Conservation (phyloP, 139 green algal species). For the Chlorella sp. region DNA sequence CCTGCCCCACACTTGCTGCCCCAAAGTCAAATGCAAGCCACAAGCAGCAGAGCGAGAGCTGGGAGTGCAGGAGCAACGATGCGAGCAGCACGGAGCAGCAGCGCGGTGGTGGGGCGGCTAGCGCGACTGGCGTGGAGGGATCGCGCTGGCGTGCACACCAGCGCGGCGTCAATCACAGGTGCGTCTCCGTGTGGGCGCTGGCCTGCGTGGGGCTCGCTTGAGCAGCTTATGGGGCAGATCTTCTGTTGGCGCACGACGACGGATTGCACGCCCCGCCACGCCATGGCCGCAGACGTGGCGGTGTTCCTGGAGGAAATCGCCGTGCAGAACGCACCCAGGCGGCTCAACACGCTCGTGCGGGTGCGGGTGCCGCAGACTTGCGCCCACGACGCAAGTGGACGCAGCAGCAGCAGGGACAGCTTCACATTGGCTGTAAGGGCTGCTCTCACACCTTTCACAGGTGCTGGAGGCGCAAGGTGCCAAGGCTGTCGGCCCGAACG, state of each 20-base stretch:
- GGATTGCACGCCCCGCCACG: neutral
- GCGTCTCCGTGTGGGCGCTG: too few species aligned
- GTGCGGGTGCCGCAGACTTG: constrained; percentile 5
- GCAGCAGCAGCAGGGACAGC: too few species aligned
- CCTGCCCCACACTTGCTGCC: too few species aligned
- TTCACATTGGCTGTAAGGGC: too few species aligned
- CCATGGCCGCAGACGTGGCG: constrained; percentile 13
- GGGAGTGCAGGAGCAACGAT: neutral
- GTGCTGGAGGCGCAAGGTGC: constrained; percentile 60
- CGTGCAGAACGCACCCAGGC: constrained; percentile 33
- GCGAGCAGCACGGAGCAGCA: neutral
- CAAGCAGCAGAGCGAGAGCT: neutral
- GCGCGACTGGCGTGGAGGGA: too few species aligned
- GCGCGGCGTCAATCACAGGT: constrained; percentile 2
- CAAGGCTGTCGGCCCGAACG: constrained; percentile 33
- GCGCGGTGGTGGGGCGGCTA: neutral
- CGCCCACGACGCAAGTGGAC: neutral
- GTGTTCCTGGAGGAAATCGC: constrained; percentile 41
- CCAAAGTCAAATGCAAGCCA: too few species aligned
- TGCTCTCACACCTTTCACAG: constrained; percentile 22
- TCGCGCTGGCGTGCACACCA: neutral
- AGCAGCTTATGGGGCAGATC: neutral
- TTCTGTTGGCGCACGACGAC: neutral
- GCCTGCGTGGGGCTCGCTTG: neutral
- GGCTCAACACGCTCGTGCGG: constrained; percentile 28